Percentiles rank a stretch among this genome's conserved stretches.
Evolutionary conservation across 176 grass and related monocot species (phyloP).

Genomic region (Cenchrus fungigraminus): DNA sequence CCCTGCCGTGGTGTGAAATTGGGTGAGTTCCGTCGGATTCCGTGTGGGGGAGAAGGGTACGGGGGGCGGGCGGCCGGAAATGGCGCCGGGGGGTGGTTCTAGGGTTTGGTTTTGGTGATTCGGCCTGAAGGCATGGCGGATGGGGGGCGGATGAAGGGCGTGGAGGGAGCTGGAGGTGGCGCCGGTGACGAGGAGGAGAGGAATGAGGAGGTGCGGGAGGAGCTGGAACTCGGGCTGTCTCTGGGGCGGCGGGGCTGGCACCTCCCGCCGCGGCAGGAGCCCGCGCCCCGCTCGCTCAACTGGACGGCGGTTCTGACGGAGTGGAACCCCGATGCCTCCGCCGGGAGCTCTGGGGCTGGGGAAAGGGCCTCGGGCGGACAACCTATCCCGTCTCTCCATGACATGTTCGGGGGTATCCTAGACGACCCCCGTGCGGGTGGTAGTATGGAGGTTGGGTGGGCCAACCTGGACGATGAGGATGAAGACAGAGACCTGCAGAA

Average conservation of each 20-base stretch:
- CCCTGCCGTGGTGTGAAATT: background rate
- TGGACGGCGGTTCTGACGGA: conserved; percentile 25
- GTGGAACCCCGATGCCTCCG: conserved; percentile 44
- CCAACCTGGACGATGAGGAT: conserved; percentile 31
- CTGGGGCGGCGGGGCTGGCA: conserved; percentile 57
- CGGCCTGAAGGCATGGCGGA: conserved; percentile 61
- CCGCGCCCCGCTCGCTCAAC: background rate
- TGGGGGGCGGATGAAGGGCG: conserved; percentile 65
- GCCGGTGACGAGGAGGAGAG: conserved; percentile 44
- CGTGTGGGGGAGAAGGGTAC: background rate
- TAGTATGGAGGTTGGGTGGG: conserved; percentile 1
- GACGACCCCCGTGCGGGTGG: background rate
- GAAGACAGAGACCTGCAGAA: conserved; percentile 64
- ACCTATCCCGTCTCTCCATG: background rate
- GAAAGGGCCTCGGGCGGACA: background rate
- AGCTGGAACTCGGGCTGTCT: conserved; percentile 57
- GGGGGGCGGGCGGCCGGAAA: background rate
- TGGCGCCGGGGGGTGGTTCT: conserved; percentile 33
- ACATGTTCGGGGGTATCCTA: conserved; percentile 23
- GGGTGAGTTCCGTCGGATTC: background rate
- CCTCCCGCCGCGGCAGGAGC: conserved; percentile 2
- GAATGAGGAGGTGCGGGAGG: conserved; percentile 38
- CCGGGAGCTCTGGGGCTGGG: conserved; percentile 40
- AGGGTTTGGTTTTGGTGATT: conserved; percentile 46
- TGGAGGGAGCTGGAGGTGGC: conserved; percentile 47